Conservation (phyloP, 495 filamentous ascomycete species). For the Trichocladium antarcticum region DNA sequence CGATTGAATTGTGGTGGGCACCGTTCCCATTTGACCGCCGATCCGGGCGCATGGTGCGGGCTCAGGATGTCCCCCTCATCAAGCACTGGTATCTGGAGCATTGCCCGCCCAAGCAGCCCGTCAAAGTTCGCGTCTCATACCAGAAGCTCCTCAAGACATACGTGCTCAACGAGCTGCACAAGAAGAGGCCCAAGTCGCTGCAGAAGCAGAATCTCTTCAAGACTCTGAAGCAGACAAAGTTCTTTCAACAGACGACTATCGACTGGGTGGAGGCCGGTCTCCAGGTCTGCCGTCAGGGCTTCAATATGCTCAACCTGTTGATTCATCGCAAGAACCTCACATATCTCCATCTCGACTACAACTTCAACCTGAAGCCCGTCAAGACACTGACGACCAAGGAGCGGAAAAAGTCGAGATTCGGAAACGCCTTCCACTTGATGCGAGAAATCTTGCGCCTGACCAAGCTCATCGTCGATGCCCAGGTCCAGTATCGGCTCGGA, state of each 20-base stretch:
- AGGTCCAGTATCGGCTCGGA: constrained; percentile 94
- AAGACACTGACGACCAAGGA: constrained; percentile 99
- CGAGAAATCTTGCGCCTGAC: constrained; percentile 95
- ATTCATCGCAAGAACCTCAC: constrained; percentile 99
- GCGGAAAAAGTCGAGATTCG: constrained; percentile 98
- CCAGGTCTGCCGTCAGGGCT: constrained; percentile 95
- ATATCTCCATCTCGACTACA: constrained; percentile 97
- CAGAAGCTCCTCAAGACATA: constrained; percentile 96
- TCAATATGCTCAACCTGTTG: constrained; percentile 97
- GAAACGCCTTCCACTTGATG: constrained; percentile 99
- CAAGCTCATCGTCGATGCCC: constrained; percentile 96
- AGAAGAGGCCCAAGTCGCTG: constrained; percentile 84
- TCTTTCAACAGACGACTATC: constrained; percentile 98
- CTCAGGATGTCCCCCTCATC: constrained; percentile 91
- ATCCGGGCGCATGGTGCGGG: constrained; percentile 94
- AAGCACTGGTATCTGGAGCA: constrained; percentile 99
- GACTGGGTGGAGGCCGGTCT: constrained; percentile 99
- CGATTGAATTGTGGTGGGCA: constrained; percentile 96
- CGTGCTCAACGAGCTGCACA: constrained; percentile 93
- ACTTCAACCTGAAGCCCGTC: constrained; percentile 98
- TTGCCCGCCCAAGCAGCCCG: constrained; percentile 75
- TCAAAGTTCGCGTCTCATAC: constrained; percentile 98
- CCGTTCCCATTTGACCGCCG: constrained; percentile 92
- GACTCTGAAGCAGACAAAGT: constrained; percentile 89
- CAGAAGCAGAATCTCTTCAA: constrained; percentile 88